A percentile compares a stretch with the other conserved stretches of the same genome.
phyloP scores from a whole-genome alignment of 1,139 yeast genomes.

The Spencermartinsiella ligniputridi region DNA sequence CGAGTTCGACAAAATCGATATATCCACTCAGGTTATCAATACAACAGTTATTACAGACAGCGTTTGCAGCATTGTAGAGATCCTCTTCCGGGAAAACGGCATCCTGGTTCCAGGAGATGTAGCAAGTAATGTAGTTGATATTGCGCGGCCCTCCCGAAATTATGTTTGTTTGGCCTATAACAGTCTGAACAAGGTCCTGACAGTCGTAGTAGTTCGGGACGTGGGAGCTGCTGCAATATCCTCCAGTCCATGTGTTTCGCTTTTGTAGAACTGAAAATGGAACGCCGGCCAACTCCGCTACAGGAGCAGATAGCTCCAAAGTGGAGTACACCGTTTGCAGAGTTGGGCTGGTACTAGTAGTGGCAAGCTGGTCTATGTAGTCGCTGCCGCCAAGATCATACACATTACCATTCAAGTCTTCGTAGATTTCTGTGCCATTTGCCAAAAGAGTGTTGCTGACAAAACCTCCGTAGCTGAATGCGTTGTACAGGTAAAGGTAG shows the following conservation, averaged over 20 bases:
- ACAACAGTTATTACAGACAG: neutral
- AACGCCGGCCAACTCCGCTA: neutral
- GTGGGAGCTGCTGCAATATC: neutral
- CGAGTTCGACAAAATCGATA: neutral
- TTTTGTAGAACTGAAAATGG: neutral
- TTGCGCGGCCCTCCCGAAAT: neutral
- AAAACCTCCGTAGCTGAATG: neutral
- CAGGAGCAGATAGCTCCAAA: neutral
- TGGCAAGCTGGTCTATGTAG: neutral
- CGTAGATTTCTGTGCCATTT: neutral
- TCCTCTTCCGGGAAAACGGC: neutral
- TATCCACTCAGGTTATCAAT: neutral
- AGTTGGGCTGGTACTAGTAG: conserved; percentile 1
- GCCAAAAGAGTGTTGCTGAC: neutral
- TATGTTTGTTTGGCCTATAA: neutral
- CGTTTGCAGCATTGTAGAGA: neutral
- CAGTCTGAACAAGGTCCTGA: neutral
- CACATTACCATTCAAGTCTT: neutral
- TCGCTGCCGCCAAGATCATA: neutral
- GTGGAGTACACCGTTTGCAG: neutral
- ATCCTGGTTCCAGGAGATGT: neutral
- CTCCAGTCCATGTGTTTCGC: neutral
- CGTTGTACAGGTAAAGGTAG: conserved; percentile 1
- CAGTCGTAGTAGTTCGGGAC: neutral
- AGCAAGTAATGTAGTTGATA: neutral